Base-by-base conservation (phyloP, 495 filamentous ascomycete genomes). In the Aspergillus egyptiacus region DNA sequence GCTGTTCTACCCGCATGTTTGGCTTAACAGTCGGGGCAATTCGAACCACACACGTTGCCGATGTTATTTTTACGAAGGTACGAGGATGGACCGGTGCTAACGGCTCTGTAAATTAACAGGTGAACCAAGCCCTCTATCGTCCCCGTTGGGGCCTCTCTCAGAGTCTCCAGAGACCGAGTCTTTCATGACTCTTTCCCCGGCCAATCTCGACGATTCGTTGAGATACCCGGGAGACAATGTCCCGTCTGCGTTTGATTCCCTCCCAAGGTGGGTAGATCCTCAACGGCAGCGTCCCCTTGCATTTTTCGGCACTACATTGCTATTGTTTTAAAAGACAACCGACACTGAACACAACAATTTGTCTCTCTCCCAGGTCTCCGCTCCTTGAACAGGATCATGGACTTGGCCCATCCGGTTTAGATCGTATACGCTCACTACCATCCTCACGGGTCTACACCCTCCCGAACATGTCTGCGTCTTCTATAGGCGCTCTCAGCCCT, bases 341-440 rank as follows among this genome's bases (percentile, higher is more conserved):
- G 22, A 40, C 78, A 85, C 84, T 65, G 83, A 84, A 68, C 70
- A 72, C 50, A 84, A 81, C 56, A 79, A 80, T 18, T 72, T 76
- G 71, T 78, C 4, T 41, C 62, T 74, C 76, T 81, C 60, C 69
- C 82, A 80, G 77, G 61, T 80, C 80, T 27, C 74, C 78, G 41
- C 66, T 84, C 53, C 66, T 81, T 45, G 81, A 83, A 49, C 78
- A 74, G 59, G 81, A 84, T 46, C 75, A 78, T 71, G 77, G 78
- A 57, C 63, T 83, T 35, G 77, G 77, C 40, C 69, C 71, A 24
- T 91, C 90, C 43, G 93, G 93, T 48, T 77, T 98, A 58, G 82
- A 90, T 63, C 85, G 93, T 56, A 97, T 97, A 67, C 86, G 93
- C 51, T 91, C 95, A 62, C 84, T 87, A 57, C 85, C 83, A 54